Conservation (phyloP, 2,329 filamentous ascomycete genomes). For the Nigrospora sphaerica region DNA sequence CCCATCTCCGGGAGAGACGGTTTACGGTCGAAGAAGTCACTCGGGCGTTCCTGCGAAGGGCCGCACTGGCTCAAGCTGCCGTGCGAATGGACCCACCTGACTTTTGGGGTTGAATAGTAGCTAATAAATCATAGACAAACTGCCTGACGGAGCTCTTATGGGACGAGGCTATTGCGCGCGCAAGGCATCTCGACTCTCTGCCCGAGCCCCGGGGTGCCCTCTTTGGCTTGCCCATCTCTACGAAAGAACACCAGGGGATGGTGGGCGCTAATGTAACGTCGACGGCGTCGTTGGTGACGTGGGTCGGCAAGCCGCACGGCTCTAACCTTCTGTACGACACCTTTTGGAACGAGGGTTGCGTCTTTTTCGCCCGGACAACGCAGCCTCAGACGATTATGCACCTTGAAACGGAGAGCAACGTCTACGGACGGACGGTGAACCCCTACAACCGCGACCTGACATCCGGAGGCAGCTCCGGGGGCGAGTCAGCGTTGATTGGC, state of each 20-base stretch:
- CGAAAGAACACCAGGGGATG: conserved; percentile 29
- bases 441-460: conserved; percentile 4
- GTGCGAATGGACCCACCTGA: not conserved
- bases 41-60: conserved; percentile 5
- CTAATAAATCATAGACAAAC: conserved; percentile 16
- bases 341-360: conserved; percentile 20
- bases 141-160: conserved; percentile 26
- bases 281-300: conserved; percentile 3
- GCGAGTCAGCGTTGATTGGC: conserved; percentile 2
- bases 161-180: conserved; percentile 25
- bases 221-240: conserved; percentile 26
- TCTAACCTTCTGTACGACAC: conserved; percentile 11
- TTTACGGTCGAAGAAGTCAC: conserved; percentile 6
- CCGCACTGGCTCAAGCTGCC: conserved; percentile 6
- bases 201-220: conserved; percentile 23
- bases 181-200: conserved; percentile 23
- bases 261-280: conserved; percentile 18
- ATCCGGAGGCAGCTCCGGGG: not conserved
- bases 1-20: not conserved
- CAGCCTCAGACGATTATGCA: conserved; percentile 4
- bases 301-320: conserved; percentile 5
- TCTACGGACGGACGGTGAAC: conserved; percentile 3
- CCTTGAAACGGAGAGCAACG: conserved; percentile 3
- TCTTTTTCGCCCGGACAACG: conserved; percentile 5
- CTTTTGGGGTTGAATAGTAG: too few species aligned